phyloP scores from a whole-genome alignment of 2,329 filamentous ascomycete genomes.

The Verticillium dahliae region DNA sequence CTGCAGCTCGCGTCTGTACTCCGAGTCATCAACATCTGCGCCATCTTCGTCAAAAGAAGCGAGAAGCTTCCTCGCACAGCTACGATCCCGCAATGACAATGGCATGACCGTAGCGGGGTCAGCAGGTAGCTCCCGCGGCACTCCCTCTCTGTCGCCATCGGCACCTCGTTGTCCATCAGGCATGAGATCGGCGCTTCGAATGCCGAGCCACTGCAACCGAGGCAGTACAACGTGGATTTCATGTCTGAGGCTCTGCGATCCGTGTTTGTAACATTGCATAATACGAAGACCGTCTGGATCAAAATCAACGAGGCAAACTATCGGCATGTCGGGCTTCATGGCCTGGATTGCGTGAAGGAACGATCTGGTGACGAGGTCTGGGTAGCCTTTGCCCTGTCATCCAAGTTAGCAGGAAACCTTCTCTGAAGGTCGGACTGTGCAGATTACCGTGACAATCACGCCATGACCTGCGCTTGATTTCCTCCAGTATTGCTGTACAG shows the following conservation, averaged over 20 bases:
- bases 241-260: slow-evolving; percentile 56
- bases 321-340: slow-evolving; percentile 41
- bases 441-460: background rate
- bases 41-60: slow-evolving; percentile 21
- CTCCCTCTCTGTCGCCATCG: background rate
- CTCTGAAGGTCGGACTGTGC: background rate
- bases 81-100: slow-evolving; percentile 51
- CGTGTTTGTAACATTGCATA: slow-evolving; percentile 64
- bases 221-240: slow-evolving; percentile 46
- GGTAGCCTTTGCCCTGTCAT: slow-evolving; percentile 70
- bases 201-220: slow-evolving; percentile 58
- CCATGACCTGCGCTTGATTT: background rate
- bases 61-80: slow-evolving; percentile 48
- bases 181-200: slow-evolving; percentile 36
- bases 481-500: background rate
- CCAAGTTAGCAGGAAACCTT: background rate
- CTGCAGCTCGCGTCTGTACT: slow-evolving; percentile 54
- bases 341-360: slow-evolving; percentile 52
- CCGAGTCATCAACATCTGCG: slow-evolving; percentile 22
- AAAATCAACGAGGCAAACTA: slow-evolving; percentile 63
- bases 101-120: slow-evolving; percentile 18
- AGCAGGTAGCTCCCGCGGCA: background rate
- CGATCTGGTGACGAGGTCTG: slow-evolving; percentile 63
- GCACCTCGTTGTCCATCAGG: background rate
- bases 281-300: slow-evolving; percentile 74